Evolutionary conservation across 495 filamentous ascomycete genomes (phyloP), one percentile per base, ranked within the genome.

Genomic region (Sphaerosporella brunnea): DNA sequence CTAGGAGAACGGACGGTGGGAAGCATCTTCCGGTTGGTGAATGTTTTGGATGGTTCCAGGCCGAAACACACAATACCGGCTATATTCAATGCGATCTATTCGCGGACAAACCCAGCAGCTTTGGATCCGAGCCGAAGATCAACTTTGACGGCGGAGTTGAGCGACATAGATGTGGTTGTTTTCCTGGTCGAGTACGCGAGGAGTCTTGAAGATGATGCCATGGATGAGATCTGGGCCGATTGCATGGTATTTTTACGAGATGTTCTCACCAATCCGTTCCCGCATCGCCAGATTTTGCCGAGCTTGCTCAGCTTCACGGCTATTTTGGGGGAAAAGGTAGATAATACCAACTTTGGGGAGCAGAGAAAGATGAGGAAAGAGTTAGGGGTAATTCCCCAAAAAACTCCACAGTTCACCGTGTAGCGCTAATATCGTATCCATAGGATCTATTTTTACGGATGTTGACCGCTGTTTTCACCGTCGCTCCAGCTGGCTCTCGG

Each of bases 171-270:
- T 53, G 66, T 96, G 13, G 83, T 86, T 7, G 73, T 78, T 16
- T 99, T 96, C 59, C 63, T 96, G 46, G 79, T 90, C 3, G 80
- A 84, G 39, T 99, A 96, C 59, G 79, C 85, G 1, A 72, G 75
- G 19, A 88, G 85, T 2, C 67, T 94, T 11, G 90, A 99, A 56
- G 90, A 99, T 53, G 90, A 99, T 68, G 80, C 90, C n/a, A 88
- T 96, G 70, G 92, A 99, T 57, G 90, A 99, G 64, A 94, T 99
- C 24, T 99, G 90, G 90, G 68, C 74, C 30, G 92, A 99, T 56
- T 96, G 88, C 61, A 84, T 84, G 55, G 74, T 79, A 0, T 99
- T 99, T 63, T 62, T 96, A 36, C 78, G 75, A 45, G 92, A 96
- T 63, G 74, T 96, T 4, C 68, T 96, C 23, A 79, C 80, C 36